Evolutionary conservation across 148 eudicot genomes (phyloP).

Genomic region (Camellia granthamiana): DNA sequence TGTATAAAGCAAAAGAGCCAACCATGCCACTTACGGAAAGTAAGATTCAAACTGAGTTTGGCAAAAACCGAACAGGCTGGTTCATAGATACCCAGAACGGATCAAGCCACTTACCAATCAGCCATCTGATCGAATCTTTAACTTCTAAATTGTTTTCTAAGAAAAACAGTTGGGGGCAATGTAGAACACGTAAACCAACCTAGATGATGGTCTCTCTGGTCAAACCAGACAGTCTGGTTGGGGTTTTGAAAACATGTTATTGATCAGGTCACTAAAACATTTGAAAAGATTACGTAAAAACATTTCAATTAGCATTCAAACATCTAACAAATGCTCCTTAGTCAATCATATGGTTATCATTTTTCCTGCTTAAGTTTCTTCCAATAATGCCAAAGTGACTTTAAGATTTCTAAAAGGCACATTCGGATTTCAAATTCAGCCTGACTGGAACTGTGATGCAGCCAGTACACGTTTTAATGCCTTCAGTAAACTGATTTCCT

Average conservation of each 20-base stretch:
- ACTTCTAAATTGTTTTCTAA: neutral
- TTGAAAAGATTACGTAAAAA: neutral
- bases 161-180: neutral
- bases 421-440: neutral
- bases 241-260: neutral
- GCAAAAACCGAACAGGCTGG: neutral
- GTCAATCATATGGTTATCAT: neutral
- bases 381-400: neutral
- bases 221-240: neutral
- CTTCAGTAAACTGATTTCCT: neutral
- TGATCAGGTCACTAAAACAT: neutral
- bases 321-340: constrained; percentile 1
- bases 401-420: neutral
- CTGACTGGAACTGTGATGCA: neutral
- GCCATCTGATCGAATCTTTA: neutral
- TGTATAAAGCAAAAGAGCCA: neutral
- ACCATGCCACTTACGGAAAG: neutral
- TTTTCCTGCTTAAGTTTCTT: neutral
- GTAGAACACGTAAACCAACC: neutral
- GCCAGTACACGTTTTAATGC: neutral
- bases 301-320: neutral
- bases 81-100: neutral
- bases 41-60: neutral
- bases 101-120: neutral
- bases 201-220: neutral